Evolutionary conservation across 352 stramenopile species (phyloP), one percentile per base, ranked within the genome.

Genomic region (Globisporangium mamillatum): DNA sequence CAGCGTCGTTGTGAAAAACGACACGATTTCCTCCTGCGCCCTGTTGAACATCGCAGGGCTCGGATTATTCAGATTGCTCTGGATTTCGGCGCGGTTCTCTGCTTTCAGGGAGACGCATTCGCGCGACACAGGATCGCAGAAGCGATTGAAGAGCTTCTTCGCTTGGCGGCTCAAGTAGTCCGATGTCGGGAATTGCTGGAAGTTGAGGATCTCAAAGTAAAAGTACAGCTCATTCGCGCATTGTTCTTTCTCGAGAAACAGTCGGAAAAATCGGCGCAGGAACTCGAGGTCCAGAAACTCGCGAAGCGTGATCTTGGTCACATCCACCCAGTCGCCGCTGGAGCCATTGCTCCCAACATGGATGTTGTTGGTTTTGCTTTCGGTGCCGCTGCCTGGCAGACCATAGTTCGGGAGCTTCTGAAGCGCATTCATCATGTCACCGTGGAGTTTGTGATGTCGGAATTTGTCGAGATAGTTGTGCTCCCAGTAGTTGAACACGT

Each of bases 101-200:
- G 77, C 72, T 16, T 72, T 65, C 10, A 90, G 62, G 5, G 75
- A 60, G 6, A 90, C 81, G 38, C 74, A 89, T 61, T 90, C 84
- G n/a, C 82, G 80, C 0, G 84, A 90, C 41, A 77, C 64, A 2
- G 79, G 71, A 27, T 92, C 80, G 29, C 82, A 89, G 73, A 92
- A 92, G 0, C 82, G 79, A 25, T 79, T 75, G 66, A 81, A 89
- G 6, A 92, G 61, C 67, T 90, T 92, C 62, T 84, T 84, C 16
- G 79, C 82, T 62, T 90, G 82, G 5, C 84, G 79, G 20, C 72
- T 77, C 46, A 92, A 68, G 55, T 90, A 92, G 65, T 92, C 82
- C 0, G 84, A 90, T 1, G 82, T 92, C n/a, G 84, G 84, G 41
- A 92, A 84, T 44, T 90, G 80, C 74, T 92, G 82, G 64, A 89